Base-by-base conservation (phyloP, 1,139 yeast species). In the Torulaspora pretoriensis region DNA sequence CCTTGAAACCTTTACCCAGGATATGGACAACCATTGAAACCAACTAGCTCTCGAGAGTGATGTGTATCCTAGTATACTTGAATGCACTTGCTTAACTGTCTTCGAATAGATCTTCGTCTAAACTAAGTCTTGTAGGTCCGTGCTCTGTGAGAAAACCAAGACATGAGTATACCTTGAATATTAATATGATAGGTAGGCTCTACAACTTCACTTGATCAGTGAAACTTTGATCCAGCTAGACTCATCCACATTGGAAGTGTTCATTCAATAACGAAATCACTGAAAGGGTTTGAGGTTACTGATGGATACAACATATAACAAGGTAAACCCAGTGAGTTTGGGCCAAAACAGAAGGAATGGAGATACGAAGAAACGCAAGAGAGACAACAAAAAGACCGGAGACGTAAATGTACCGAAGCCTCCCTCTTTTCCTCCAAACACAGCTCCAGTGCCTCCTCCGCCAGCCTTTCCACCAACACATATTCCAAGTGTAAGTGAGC, bases 1-100 rank as follows among this genome's bases (percentile, higher is more conserved):
- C 78, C 54, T 80, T 81, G 61, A 84, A 78, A 50, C 83, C 78
- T 64, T 82, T 83, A 53, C 92, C 92, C 60, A 83, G 73, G 51
- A 84, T 77, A 59, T 83, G 87, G 33, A 83, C 86, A 50, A 80
- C 89, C 92, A 84, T 83, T 5, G 22, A 19, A 6, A 19, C 22
- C 22, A 19, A 7, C 22, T 19, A 19, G 2, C 7, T 4, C 7
- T 19, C 7, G 22, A 19, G 22, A 19, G 22, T 19, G 5, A 19
- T 4, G 5, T 7, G 2, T 2, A 7, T 19, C 7, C 7, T 19
- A 19, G 22, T 19, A 5, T 5, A 19, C 22, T 19, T 4, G 7
- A 19, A 19, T 4, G 22, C 22, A 4, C 22, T 19, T 5, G 3
- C 5, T 5, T 19, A 7, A 19, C 22, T 19, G 22, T 19, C 22